phyloP scores from a whole-genome alignment of 352 stramenopile species.

The Phytophthora pini region DNA sequence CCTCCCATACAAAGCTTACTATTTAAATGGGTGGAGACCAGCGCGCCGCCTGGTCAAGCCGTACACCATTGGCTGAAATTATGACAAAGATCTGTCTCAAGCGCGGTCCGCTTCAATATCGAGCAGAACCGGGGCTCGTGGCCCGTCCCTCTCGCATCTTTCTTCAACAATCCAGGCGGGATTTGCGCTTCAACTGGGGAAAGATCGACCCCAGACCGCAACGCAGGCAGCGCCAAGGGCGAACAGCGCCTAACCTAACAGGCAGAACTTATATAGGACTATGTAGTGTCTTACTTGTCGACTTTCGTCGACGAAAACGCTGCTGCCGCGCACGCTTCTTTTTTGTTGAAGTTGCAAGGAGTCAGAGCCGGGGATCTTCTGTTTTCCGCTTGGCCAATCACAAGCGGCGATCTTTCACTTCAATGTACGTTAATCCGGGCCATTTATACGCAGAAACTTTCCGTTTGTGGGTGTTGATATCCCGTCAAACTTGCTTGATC shows the following conservation, averaged over 20 bases:
- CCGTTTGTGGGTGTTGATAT: neutral
- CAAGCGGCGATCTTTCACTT: slow-evolving; percentile 46
- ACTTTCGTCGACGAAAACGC: neutral
- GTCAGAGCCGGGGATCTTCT: slow-evolving; percentile 35
- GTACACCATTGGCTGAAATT: slow-evolving; percentile 27
- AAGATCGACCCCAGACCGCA: slow-evolving; percentile 1
- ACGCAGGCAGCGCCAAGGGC: too few relatives aligned
- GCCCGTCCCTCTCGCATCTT: slow-evolving; percentile 13
- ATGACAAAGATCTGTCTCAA: slow-evolving; percentile 28
- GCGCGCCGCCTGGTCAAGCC: neutral
- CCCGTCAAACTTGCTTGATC: neutral
- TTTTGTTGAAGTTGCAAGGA: slow-evolving; percentile 72
- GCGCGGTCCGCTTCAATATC: slow-evolving; percentile 46
- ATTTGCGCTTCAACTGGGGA: slow-evolving; percentile 6
- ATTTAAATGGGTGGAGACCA: slow-evolving; percentile 33
- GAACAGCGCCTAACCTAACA: neutral
- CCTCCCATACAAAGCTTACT: slow-evolving; percentile 5
- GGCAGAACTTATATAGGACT: too few relatives aligned
- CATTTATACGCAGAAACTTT: slow-evolving; percentile 2
- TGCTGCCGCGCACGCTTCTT: slow-evolving; percentile 36
- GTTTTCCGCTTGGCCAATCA: slow-evolving; percentile 36
- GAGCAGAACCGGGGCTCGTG: slow-evolving; percentile 22
- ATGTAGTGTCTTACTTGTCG: neutral
- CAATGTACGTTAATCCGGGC: slow-evolving; percentile 43
- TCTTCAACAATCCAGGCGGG: slow-evolving; percentile 32